phyloP scores from a whole-genome alignment of 2,329 filamentous ascomycete species.

The Beauveria sp. region DNA sequence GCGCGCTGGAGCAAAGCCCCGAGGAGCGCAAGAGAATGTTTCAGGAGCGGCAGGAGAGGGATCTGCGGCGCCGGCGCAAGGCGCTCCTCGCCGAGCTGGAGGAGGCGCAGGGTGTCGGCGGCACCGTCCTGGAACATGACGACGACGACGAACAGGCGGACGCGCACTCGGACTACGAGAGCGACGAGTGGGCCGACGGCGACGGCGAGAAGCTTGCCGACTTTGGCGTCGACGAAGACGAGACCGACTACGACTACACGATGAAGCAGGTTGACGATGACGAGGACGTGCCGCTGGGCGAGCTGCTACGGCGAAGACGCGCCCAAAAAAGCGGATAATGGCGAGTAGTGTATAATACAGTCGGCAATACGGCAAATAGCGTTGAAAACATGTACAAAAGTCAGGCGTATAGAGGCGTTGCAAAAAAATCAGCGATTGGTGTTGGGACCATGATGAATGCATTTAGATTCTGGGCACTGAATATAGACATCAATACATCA shows the following conservation, averaged over 20 bases:
- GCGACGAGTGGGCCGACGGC: conserved; percentile 67
- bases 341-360: conserved; percentile 16
- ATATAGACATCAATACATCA: too few relatives aligned
- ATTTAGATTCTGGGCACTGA: neutral
- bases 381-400: neutral
- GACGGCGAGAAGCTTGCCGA: conserved; percentile 69
- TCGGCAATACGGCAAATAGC: neutral
- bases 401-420: neutral
- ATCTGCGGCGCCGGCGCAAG: conserved; percentile 31
- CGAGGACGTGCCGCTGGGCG: conserved; percentile 45
- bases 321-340: conserved; percentile 21
- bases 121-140: conserved; percentile 42
- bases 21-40: conserved; percentile 44
- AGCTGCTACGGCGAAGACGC: conserved; percentile 49
- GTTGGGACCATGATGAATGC: neutral
- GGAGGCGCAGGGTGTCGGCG: conserved; percentile 50
- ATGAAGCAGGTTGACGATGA: conserved; percentile 52
- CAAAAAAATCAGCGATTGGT: neutral
- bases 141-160: conserved; percentile 33
- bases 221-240: conserved; percentile 73
- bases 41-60: conserved; percentile 39
- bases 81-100: conserved; percentile 43
- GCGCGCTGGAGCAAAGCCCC: conserved; percentile 28
- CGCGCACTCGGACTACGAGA: conserved; percentile 67
- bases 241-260: conserved; percentile 61